Conservation (phyloP, 2,329 filamentous ascomycete genomes). For the Ceratocystis smalleyi region DNA sequence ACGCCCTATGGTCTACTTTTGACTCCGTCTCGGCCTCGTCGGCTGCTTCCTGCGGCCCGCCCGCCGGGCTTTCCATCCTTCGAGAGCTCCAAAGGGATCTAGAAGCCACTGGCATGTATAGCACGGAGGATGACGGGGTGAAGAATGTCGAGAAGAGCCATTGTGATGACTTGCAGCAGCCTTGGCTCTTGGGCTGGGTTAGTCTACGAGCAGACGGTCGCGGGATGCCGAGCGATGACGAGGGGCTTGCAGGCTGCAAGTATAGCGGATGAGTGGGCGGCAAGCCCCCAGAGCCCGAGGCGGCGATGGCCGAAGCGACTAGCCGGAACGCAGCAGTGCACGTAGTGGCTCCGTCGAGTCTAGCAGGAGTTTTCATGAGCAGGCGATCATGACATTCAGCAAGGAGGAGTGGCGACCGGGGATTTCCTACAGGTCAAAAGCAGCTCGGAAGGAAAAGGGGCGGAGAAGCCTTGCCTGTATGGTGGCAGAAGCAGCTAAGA, state of each 20-base stretch:
- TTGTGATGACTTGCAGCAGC: constrained; percentile 14
- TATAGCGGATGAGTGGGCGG: neutral
- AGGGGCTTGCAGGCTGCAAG: constrained; percentile 1
- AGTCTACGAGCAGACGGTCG: neutral
- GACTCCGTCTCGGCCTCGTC: neutral
- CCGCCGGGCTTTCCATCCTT: neutral
- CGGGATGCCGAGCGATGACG: neutral
- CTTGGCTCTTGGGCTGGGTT: neutral
- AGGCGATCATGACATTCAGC: constrained; percentile 13
- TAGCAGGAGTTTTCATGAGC: constrained; percentile 45
- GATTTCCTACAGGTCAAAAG: neutral
- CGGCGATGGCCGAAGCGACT: constrained; percentile 1
- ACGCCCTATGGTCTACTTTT: neutral
- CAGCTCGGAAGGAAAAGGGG: neutral
- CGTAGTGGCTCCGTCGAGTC: constrained; percentile 45
- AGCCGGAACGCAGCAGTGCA: constrained; percentile 37
- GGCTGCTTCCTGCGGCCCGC: neutral
- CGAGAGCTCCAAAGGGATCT: constrained; percentile 10
- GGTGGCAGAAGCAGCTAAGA: neutral
- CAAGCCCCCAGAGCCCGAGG: neutral
- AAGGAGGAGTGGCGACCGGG: neutral
- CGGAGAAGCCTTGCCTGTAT: neutral
- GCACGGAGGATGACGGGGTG: constrained; percentile 10
- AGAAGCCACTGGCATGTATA: constrained; percentile 7
- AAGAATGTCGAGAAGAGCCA: constrained; percentile 31